A percentile compares a stretch with the other conserved stretches of the same genome.
Evolutionary conservation across 495 filamentous ascomycete species (phyloP).

Genomic region (Podospora didyma): DNA sequence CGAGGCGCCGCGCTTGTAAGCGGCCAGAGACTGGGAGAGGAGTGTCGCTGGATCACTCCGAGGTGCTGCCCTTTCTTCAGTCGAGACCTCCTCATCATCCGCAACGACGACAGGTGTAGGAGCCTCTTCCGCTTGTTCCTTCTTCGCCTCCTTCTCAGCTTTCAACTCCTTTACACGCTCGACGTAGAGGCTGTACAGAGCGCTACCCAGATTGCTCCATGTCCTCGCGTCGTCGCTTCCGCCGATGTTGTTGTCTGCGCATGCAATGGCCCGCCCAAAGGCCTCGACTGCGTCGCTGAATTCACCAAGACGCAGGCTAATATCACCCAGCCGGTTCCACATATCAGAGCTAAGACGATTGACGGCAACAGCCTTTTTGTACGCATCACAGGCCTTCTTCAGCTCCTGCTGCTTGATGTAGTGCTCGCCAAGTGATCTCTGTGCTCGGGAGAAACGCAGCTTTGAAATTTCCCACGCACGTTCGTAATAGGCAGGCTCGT

Average conservation of each 20-base stretch:
- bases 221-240: conserved; percentile 88
- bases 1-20: conserved; percentile 77
- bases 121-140: conserved; percentile 13
- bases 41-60: conserved; percentile 52
- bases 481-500: conserved; percentile 68
- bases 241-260: conserved; percentile 46
- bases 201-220: conserved; percentile 91
- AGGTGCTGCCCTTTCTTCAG: neutral
- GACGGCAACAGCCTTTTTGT: conserved; percentile 67
- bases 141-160: conserved; percentile 23
- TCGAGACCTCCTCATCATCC: conserved; percentile 15
- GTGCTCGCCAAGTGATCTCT: conserved; percentile 78
- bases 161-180: conserved; percentile 39
- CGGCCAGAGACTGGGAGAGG: conserved; percentile 68
- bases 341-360: conserved; percentile 75
- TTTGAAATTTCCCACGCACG: conserved; percentile 86
- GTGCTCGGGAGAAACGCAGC: conserved; percentile 76
- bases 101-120: conserved; percentile 11
- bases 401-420: conserved; percentile 62
- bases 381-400: conserved; percentile 70
- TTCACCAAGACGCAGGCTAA: conserved; percentile 67
- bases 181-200: conserved; percentile 51
- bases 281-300: conserved; percentile 83
- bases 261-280: conserved; percentile 67
- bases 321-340: conserved; percentile 90